A percentile compares a stretch with the other conserved stretches of the same genome.
phyloP scores from a whole-genome alignment of 768 basidiomycete genomes.

The Pulveroboletus sp. region DNA sequence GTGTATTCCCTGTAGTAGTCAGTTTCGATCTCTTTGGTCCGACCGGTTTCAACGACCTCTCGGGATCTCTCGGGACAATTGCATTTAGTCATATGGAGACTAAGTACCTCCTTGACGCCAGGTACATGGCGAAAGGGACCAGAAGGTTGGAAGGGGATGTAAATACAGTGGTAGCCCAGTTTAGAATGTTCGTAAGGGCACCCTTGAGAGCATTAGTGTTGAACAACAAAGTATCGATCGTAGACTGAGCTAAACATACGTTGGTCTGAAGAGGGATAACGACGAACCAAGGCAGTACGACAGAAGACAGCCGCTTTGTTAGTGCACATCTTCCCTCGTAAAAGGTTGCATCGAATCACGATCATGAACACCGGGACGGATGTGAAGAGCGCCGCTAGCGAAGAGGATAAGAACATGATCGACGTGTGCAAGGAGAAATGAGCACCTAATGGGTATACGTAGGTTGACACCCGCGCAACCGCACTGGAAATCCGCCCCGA shows the following conservation, averaged over 20 bases:
- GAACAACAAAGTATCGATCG: neutral
- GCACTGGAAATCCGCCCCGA: conserved; percentile 1
- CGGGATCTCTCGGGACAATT: conserved; percentile 3
- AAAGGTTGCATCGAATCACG: conserved; percentile 25
- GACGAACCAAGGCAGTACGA: conserved; percentile 24
- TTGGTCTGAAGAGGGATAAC: conserved; percentile 26
- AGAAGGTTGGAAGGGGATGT: conserved; percentile 23
- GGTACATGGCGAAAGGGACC: conserved; percentile 20
- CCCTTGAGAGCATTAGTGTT: conserved; percentile 2
- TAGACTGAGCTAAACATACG: conserved; percentile 4
- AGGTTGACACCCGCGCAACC: conserved; percentile 15
- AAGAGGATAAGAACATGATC: neutral
- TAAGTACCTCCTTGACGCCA: conserved; percentile 15
- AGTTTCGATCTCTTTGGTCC: no score
- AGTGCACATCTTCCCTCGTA: conserved; percentile 24
- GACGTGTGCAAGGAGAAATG: neutral
- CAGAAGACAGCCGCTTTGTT: conserved; percentile 21
- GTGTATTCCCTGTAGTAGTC: no score
- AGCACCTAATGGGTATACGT: conserved; percentile 19
- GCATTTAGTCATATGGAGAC: conserved; percentile 19
- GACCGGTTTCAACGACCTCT: neutral
- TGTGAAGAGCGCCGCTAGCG: conserved; percentile 23
- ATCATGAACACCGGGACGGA: conserved; percentile 24
- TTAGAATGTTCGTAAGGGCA: conserved; percentile 16
- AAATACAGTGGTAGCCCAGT: conserved; percentile 25